Evolutionary conservation across 1,139 yeast genomes (phyloP).

Genomic region (Meyerozyma carpophila): DNA sequence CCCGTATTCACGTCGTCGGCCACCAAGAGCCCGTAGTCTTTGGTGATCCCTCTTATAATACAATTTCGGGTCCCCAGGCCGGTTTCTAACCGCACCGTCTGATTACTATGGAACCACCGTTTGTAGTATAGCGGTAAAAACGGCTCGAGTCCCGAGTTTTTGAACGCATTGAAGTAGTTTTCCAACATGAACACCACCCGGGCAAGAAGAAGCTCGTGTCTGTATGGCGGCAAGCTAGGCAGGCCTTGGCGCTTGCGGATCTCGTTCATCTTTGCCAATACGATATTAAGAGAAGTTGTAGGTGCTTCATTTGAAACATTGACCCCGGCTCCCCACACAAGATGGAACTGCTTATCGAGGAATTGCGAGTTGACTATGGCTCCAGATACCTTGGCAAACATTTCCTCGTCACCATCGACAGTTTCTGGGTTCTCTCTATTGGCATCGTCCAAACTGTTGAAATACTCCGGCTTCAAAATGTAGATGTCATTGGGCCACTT

Average conservation of each 20-base stretch:
- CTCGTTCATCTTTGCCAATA: conserved; percentile 56
- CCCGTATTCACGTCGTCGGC: conserved; percentile 69
- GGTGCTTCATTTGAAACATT: conserved; percentile 87
- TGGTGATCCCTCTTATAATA: conserved; percentile 71
- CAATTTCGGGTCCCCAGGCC: conserved; percentile 46
- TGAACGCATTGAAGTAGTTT: conserved; percentile 53
- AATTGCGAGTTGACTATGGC: conserved; percentile 76
- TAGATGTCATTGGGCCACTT: conserved; percentile 98
- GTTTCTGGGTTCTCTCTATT: conserved; percentile 16
- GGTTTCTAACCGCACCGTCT: conserved; percentile 52
- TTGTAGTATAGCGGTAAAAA: conserved; percentile 71
- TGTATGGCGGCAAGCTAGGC: conserved; percentile 42
- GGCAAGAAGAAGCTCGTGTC: conserved; percentile 66
- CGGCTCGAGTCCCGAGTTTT: conserved; percentile 58
- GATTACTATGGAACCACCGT: conserved; percentile 81
- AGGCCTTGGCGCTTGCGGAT: conserved; percentile 38
- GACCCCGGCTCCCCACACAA: conserved; percentile 81
- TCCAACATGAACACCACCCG: conserved; percentile 63
- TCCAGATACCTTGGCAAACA: conserved; percentile 78
- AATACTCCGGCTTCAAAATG: conserved; percentile 60
- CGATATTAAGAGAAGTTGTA: conserved; percentile 76
- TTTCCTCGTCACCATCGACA: conserved; percentile 36
- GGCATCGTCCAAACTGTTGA: conserved; percentile 18
- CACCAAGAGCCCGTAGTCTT: conserved; percentile 74
- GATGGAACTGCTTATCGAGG: conserved; percentile 50